Base-by-base conservation (phyloP, 306 rosid species). In the Sphenostylis stenocarpa region DNA sequence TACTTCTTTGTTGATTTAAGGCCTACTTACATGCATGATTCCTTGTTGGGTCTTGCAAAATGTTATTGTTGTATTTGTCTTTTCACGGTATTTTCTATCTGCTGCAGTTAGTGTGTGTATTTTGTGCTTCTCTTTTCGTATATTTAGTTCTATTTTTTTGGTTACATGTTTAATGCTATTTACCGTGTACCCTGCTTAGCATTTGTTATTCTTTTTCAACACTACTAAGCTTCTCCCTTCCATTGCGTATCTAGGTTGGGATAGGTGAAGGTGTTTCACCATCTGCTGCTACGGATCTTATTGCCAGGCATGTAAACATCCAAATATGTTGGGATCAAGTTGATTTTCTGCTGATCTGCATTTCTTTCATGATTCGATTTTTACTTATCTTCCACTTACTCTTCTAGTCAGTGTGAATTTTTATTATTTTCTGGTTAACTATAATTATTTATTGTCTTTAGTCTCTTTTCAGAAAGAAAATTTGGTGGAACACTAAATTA, bases 261-360 rank as follows among this genome's bases (percentile, higher is more conserved):
- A 92, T 95, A 52, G 99, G 99, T n/a, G 99, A 95, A 88, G 99
- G 97, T 11, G 97, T 95, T 85, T 95, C 99, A 75, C 99, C 99
- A n/a, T 90, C 98, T 3, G 96, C 99, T 62, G 99, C 99, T 77
- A 95, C 98, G 17, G 97, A 95, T 85, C 90, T 95, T 58, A 95
- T 95, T 72, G 99, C 98, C 89, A 95, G 97, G 98, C 92, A 92
- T 78, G 97, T 89, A 58, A 81, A 82, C 51, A 80, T 87, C 64
- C 72, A 45, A 38, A 33, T 69, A 29, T 26, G 60, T 49, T 68
- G 52, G 51, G 67, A 75, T 78, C 68, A 66, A 36, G 43, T 55
- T 43, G 76, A 71, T 70, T 36, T 31, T 56, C 13, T 23, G 29
- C 72, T 84, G 15, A 51, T 77, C 38, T 26, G 44, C 62, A 38